Base-by-base conservation (phyloP, 2,329 filamentous ascomycete genomes). In the Leptodontidium sp. region DNA sequence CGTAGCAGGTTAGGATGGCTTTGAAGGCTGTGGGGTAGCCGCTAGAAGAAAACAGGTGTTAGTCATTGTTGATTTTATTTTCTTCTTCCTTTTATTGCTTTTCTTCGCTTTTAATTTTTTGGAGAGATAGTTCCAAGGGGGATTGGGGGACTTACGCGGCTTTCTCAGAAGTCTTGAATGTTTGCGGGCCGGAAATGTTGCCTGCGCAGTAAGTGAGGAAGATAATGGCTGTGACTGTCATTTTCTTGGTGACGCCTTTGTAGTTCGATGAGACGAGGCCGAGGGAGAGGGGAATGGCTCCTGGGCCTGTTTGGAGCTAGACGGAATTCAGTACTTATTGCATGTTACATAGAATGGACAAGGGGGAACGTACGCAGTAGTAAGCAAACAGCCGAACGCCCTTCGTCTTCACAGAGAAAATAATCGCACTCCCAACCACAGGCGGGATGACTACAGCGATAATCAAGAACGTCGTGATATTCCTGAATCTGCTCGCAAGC, bases 401-500 rank as follows among this genome's bases (percentile, higher is more conserved):
- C 29, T 73, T 73, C 3, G 52, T 65, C 49, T 66, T 52, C 12
- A 66, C 69, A 15, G 43, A 72, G 52, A 73, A 75, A 17, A 78
- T 77, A 50, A 77, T 70, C 4, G 72, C 71, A 61, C 70, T 76
- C 55, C 75, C 77, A n/a, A 76, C 64, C 5, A 77, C 71, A 12
- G 69, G 70, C 5, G 70, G 71, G 15, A 75, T 64, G 5, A 74
- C 70, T 17, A 74, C 65, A 6, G 63, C 55, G 9, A 73, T 57
- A 29, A 77, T 70, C n/a, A 75, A 43, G 50, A 75, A 61, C 6
- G 71, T 71, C 12, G 72, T 70, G 55, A 74, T 71, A 59, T 74
- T 69, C n/a, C 69, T 64, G 59, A 65, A 71, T 61, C 68, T 62
- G n/a, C 70, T 88, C 12, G 81, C 68, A 65, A 80, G 77, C 58